Base-by-base conservation (phyloP, 768 basidiomycete genomes). In the Panaeolus papilionaceus region DNA sequence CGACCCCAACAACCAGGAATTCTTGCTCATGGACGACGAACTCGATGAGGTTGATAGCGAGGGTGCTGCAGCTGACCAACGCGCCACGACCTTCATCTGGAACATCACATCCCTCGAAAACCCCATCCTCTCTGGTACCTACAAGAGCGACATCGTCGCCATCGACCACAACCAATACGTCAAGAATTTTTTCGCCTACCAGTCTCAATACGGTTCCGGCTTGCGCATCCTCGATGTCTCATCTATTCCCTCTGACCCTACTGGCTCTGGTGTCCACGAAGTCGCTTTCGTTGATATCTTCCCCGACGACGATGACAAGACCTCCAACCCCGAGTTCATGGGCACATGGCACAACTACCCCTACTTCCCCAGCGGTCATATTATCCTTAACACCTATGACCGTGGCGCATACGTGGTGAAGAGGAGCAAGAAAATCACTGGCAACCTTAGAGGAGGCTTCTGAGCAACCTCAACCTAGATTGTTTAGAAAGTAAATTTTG, bases 1-100 rank as follows among this genome's bases (percentile, higher is more conserved):
- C 38, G 75, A 77, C 49, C 72, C 71, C 67, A 64, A 68, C 33
- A 66, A 75, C 61, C 77, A 78, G 68, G 54, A 63, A 20, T 78
- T 74, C 68, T 71, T 77, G 37, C 67, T 77, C 33, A 68, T 77
- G 18, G 75, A 78, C 62, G 77, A 78, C 47, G 77, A 78, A 54
- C 61, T 70, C 49, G 77, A 77, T 45, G 76, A 77, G 66, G 62
- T 64, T 39, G 45, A 68, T 44, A 45, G 45, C 14, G 67, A 64
- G 23, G 72, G 72, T 14, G 65, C 68, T 51, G 76, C 76, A 40
- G 64, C 69, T 61, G 72, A 77, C 66, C 65, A 69, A 40, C 66
- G 69, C 58, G 71, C 73, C 6, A 73, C 74, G 58, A 75, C 77
- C 4, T 76, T 75, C 68, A 76, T 78, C 64, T 78, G 77, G 77